These are phyloP conservation scores for Sicyos baderoa DNA, from an alignment of 306 rosid species.

Conservation along the genomic window DNA sequence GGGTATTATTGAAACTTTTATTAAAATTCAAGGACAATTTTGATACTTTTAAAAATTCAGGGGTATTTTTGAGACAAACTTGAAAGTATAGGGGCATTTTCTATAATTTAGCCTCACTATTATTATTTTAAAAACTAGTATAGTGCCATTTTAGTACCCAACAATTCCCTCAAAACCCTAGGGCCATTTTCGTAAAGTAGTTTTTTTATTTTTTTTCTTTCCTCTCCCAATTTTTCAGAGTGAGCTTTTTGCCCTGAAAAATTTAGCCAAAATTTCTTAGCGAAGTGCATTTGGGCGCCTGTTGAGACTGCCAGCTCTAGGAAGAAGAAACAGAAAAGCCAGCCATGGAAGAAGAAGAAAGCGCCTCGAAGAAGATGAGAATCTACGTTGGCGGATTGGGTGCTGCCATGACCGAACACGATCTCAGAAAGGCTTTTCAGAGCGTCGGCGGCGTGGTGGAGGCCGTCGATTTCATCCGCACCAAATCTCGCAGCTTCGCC, in stretches of 20 bases:
- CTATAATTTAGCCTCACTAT: no score
- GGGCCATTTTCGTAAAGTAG: no score
- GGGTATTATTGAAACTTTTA: no score
- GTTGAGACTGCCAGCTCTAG: neutral
- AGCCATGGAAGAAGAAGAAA: constrained; percentile 10
- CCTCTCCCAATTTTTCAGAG: neutral
- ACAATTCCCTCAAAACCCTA: no score
- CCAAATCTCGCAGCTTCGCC: constrained; percentile 74
- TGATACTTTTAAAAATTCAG: no score
- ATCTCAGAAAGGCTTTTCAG: constrained; percentile 40
- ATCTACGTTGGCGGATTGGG: constrained; percentile 72
- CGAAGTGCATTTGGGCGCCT: neutral
- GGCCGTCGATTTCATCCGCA: constrained; percentile 45
- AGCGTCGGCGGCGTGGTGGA: constrained; percentile 52
- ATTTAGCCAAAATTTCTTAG: neutral
- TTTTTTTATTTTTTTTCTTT: no score
- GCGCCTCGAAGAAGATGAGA: constrained; percentile 22
- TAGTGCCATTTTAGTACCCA: no score
- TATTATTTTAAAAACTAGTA: no score
- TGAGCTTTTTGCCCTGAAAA: neutral
- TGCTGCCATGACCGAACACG: constrained; percentile 41
- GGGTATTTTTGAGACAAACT: no score
- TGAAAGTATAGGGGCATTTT: no score
- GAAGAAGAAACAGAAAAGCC: neutral
- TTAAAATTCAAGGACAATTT: no score